Evolutionary conservation across 768 basidiomycete genomes (phyloP), one percentile per base, ranked within the genome.

Genomic region (Termitomyces sp.): DNA sequence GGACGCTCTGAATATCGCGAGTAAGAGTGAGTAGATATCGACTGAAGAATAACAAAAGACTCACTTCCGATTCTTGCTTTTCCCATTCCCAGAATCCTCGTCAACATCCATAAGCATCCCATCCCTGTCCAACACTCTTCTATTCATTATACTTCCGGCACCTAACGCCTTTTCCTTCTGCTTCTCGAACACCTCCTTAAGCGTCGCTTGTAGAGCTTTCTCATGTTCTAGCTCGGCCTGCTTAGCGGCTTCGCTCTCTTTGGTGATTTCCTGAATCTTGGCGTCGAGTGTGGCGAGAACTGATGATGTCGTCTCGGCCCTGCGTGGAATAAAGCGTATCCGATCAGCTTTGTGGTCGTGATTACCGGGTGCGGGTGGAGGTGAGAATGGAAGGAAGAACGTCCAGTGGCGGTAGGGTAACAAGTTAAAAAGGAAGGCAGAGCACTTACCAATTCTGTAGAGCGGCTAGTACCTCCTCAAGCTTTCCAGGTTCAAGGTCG

Each of bases 401-500:
- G 26, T 12, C 36, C 12, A 18, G 24, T 37, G 42, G 42, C 32
- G 53, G 42, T 27, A 30, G 53, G 18, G 53, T 32, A 43, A 44
- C 46, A 20, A 40, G 36, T 40, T n/a, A 56, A 56, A 37, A 37
- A 2, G 18, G 14, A 24, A n/a, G 16, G 26, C 13, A 37, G 18
- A 47, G 9, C 27, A 50, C 84, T 58, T 46, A 88, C 89, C 91
- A 93, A 60, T 84, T 78, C 58, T 84, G 76, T 46, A 93, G 74
- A 0, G 89, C 84, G 1, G 74, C 73, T 43, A 91, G 71, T 2
- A 93, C 69, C 22, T 72, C 72, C 60, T 87, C 83, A 24, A 89
- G 69, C 65, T 84, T 84, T 10, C 84, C 86, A 1, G 89, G 87
- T 52, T 88, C 87, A n/a, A 98, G 76, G 72, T 99, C 96, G 55